phyloP scores from a whole-genome alignment of 768 basidiomycete genomes.

The Mrakia hoshinonis region DNA sequence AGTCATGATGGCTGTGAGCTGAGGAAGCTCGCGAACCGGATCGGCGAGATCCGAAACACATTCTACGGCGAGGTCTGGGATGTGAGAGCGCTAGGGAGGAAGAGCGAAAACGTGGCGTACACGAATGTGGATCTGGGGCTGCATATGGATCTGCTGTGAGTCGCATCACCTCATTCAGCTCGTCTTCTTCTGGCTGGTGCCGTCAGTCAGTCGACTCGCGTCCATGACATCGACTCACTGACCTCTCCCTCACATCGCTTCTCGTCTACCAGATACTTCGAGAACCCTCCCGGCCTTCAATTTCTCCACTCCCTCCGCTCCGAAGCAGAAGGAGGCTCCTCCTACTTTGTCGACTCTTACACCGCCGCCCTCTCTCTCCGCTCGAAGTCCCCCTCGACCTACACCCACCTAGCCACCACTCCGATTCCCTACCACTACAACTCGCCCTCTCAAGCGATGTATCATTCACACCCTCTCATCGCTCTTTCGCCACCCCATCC shows the following conservation, averaged over 20 bases:
- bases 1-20: constrained; percentile 58
- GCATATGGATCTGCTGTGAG: constrained; percentile 87
- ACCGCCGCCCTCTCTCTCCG: constrained; percentile 54
- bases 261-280: constrained; percentile 60
- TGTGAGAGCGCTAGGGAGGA: constrained; percentile 57
- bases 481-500: constrained; percentile 44
- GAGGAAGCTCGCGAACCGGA: constrained; percentile 52
- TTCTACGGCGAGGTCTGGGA: constrained; percentile 89
- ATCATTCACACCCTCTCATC: constrained; percentile 64
- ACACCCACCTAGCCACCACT: constrained; percentile 52
- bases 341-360: constrained; percentile 76
- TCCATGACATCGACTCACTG: neutral
- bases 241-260: neutral
- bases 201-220: neutral
- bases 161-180: constrained; percentile 23
- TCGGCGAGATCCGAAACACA: constrained; percentile 71
- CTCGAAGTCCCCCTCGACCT: constrained; percentile 47
- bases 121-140: constrained; percentile 79
- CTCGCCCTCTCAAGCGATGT: constrained; percentile 78
- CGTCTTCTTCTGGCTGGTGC: neutral
- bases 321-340: constrained; percentile 63
- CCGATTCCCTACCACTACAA: constrained; percentile 84
- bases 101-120: constrained; percentile 87
- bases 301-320: constrained; percentile 84
- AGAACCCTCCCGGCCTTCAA: constrained; percentile 84